Evolutionary conservation across 371 early-diverging fungal genomes (phyloP), one percentile per base, ranked within the genome.

Genomic region (Phascolomyces articulosus): DNA sequence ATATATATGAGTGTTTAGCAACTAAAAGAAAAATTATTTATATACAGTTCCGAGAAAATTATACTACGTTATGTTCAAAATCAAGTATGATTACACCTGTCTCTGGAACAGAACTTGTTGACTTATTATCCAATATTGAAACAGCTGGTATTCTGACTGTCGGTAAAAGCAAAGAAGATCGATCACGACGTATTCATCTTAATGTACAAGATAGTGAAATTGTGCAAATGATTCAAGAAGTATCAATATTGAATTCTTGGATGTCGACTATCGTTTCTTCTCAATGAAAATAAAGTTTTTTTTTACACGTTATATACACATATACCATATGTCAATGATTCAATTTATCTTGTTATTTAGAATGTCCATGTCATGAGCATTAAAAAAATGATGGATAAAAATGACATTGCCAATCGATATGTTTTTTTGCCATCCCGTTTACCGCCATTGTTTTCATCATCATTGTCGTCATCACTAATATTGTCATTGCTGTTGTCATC

Each of bases 91-190:
- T 92, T 23, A 78, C 86, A 4, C 85, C 91, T 0, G 90, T 95
- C 34, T 86, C 88, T 15, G 82, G 86, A 44, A 82, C 92, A 26
- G 96, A 95, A 71, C 86, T 93, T 54, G 79, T 85, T 44, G 95
- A 93, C 65, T 65, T 95, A 47, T 57, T 94, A 20, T 74, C 86
- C 23, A 84, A 86, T 80, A 74, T 94, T 44, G 95, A 95, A 73
- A 85, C 90, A 4, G 75, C 75, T 16, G 94, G 95, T 38, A 75
- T 95, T 20, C 66, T 93, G 18, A 77, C 81, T 0, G 58, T 91
- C 7, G 82, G 77, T 23, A 83, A 80, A 31, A 75, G 70, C 48
- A 81, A 80, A 49, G 88, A 87, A 60, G 84, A 84, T 24, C 73
- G 78, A 29, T 67, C 67, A 20, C 72, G 80, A 27, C 80, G 80